Conservation (phyloP, 169 alveolate species). For the Plasmodium blacklocki region DNA sequence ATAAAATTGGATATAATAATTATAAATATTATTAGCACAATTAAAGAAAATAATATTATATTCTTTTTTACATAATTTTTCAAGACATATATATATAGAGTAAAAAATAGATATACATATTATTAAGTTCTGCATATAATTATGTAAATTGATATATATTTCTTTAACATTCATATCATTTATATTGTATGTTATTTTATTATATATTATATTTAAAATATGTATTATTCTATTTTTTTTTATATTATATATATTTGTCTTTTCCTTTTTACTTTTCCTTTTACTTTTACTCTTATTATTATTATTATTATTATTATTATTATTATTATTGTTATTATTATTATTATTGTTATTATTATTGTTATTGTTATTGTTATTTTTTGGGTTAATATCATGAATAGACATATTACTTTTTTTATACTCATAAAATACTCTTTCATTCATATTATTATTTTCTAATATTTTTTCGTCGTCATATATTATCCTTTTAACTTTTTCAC, state of each 20-base stretch:
- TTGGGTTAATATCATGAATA: background rate
- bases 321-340: background rate
- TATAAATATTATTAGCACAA: slow-evolving; percentile 53
- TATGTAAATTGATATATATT: slow-evolving; percentile 58
- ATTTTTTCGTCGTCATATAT: no score
- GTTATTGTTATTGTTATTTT: background rate
- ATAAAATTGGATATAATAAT: slow-evolving; percentile 47
- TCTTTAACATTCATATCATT: slow-evolving; percentile 32
- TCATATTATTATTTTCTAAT: no score
- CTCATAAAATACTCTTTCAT: no score
- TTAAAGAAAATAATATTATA: slow-evolving; percentile 46
- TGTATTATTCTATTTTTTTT: slow-evolving; percentile 19
- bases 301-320: background rate
- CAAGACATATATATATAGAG: slow-evolving; percentile 44
- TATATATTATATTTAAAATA: slow-evolving; percentile 37
- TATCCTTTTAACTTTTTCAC: no score
- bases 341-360: background rate
- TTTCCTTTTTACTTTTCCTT: background rate
- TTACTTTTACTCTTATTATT: background rate
- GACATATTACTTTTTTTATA: background rate
- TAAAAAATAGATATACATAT: slow-evolving; percentile 59
- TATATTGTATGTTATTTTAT: slow-evolving; percentile 26
- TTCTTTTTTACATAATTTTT: slow-evolving; percentile 49
- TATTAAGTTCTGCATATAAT: slow-evolving; percentile 66
- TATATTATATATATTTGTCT: background rate